A percentile compares a stretch with the other conserved stretches of the same genome.
Evolutionary conservation across 2,329 filamentous ascomycete genomes (phyloP).

Genomic region (Ophiostoma sp.): DNA sequence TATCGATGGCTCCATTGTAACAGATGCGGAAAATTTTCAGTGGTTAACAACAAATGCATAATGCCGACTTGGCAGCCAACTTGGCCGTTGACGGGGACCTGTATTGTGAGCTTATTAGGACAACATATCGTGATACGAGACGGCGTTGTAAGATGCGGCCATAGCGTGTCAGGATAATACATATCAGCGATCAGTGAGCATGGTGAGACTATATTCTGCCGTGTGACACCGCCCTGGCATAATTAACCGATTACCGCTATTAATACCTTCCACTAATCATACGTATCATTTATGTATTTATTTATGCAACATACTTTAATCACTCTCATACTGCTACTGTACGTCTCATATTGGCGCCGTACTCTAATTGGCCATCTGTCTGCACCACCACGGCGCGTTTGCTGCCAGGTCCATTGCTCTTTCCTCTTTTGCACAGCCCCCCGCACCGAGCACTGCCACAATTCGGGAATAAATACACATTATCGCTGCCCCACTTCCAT

Average conservation of each 20-base stretch:
- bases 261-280: not conserved
- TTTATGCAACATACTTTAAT: not conserved
- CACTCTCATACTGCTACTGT: not conserved
- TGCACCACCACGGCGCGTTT: constrained; percentile 1
- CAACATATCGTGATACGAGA: not conserved
- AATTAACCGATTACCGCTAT: not conserved
- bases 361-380: not conserved
- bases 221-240: not conserved
- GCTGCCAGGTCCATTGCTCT: too few species aligned
- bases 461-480: not conserved
- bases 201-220: not conserved
- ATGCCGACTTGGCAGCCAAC: not conserved
- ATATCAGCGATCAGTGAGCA: not conserved
- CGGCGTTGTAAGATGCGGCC: not conserved
- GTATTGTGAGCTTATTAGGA: not conserved
- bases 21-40: not conserved
- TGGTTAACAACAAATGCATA: not conserved
- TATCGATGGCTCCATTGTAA: not conserved
- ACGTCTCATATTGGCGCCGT: not conserved
- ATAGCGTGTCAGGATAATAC: not conserved
- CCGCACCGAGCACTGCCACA: constrained; percentile 9
- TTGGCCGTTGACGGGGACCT: not conserved
- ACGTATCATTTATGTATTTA: not conserved
- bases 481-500: constrained; percentile 16
- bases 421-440: constrained; percentile 8